Base-by-base conservation (phyloP, 2,329 filamentous ascomycete genomes). In the Chrysoporthe cubensis region DNA sequence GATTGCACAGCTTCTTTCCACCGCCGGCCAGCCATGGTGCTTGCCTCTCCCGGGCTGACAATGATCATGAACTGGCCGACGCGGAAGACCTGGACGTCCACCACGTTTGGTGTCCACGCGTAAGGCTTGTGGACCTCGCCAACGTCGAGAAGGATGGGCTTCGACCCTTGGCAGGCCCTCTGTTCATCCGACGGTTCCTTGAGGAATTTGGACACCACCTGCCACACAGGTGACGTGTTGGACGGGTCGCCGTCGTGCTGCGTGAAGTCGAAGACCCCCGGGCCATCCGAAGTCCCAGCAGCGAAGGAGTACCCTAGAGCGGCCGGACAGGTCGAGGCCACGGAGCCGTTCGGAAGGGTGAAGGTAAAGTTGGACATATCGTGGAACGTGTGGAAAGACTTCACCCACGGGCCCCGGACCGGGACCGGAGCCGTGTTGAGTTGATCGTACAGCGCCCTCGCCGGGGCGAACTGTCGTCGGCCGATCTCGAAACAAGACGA, bases 251-350 rank as follows among this genome's bases (percentile, higher is more conserved):
- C 90, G 71, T 92, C 87, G 71, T 94, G 94, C 76, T 98, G 95
- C 1, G 92, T 96, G 76, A 98, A 97, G 78, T 98, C 95, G 74
- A 97, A 97, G 0, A 89, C 89, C 0, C 95, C 95, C 0, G 95
- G 94, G 6, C 95, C 93, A 76, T 98, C 95, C 0, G 93, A 92
- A 0, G 95, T 98, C 13, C 95, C 95, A 0, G 92, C 95, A 0
- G 95, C 95, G 76, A 98, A 98, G 0, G 92, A 94, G 76, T 96
- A 97, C 6, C 95, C 95, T 69, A 98, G 81, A 0, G 94, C 93
- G 0, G 94, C 94, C 3, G 94, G 90, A 73, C 95, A 98, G 0
- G 94, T 97, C 62, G 81, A 83, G 7, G 89, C 91, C 42, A 80
- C 80, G 3, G 87, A 88, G 58, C 92, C 91, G 72, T 97, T 93